Percentiles rank a stretch among this genome's conserved stretches.
Evolutionary conservation across 768 basidiomycete species (phyloP).

Genomic region (Mycena epipterygia): DNA sequence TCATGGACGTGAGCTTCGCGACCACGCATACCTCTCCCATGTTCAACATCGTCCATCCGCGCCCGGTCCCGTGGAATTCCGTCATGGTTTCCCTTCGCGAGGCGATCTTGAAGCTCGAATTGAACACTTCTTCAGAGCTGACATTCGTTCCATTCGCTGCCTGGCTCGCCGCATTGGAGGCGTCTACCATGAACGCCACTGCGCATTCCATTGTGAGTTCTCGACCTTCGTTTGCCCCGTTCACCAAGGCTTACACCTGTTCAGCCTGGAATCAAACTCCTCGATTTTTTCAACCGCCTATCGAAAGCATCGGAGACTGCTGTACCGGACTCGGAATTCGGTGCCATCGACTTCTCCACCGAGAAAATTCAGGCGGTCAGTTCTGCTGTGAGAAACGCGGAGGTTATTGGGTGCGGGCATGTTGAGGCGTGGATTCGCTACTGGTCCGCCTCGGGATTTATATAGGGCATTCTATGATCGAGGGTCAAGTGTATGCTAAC

Average conservation of each 20-base stretch:
- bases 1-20: slow-evolving; percentile 48
- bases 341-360: slow-evolving; percentile 45
- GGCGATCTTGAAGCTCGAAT: slow-evolving; percentile 16
- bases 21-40: slow-evolving; percentile 7
- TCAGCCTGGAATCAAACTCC: slow-evolving; percentile 53
- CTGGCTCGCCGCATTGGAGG: slow-evolving; percentile 39
- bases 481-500: no score
- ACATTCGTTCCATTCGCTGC: slow-evolving; percentile 36
- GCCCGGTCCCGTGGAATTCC: slow-evolving; percentile 47
- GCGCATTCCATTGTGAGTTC: slow-evolving; percentile 33
- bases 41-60: slow-evolving; percentile 52
- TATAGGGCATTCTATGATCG: no score
- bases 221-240: not conserved
- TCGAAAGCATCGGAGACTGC: slow-evolving; percentile 1
- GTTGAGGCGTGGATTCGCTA: not conserved
- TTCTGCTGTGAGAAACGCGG: not conserved
- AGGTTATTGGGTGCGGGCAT: not conserved
- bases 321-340: slow-evolving; percentile 32
- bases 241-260: not conserved
- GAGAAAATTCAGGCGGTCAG: slow-evolving; percentile 45
- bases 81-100: slow-evolving; percentile 38
- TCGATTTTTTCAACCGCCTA: slow-evolving; percentile 47
- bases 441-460: not conserved
- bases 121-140: not conserved
- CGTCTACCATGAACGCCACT: slow-evolving; percentile 3